phyloP scores from a whole-genome alignment of 352 stramenopile species.

The Blastocystis sp. region DNA sequence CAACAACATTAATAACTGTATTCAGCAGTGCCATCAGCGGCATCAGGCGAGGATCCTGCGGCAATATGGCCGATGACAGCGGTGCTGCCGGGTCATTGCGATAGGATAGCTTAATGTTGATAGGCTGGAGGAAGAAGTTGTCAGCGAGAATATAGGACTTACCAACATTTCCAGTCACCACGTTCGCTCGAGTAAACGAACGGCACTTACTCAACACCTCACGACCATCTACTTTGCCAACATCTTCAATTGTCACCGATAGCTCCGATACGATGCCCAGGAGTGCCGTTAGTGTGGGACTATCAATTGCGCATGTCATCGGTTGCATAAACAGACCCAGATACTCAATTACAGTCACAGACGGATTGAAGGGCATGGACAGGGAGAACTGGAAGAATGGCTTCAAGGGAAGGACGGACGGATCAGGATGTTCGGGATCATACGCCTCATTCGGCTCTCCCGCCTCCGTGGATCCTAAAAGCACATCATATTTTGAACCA shows the following conservation, averaged over 20 bases:
- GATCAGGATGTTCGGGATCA: background rate
- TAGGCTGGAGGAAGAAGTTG: slow-evolving; percentile 54
- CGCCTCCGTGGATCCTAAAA: slow-evolving; percentile 42
- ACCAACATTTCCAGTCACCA: slow-evolving; percentile 4
- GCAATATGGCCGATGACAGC: slow-evolving; percentile 13
- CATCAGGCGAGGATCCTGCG: slow-evolving; percentile 36
- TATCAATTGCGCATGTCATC: slow-evolving; percentile 42
- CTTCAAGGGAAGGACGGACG: background rate
- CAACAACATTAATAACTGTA: slow-evolving; percentile 31
- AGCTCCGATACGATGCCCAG: slow-evolving; percentile 14
- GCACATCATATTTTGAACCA: slow-evolving; percentile 16
- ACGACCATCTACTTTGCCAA: background rate
- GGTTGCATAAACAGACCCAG: slow-evolving; percentile 25
- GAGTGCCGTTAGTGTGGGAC: background rate
- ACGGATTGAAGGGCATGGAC: slow-evolving; percentile 44
- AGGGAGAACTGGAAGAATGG: slow-evolving; percentile 54
- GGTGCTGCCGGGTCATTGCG: slow-evolving; percentile 24
- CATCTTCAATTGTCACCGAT: slow-evolving; percentile 1
- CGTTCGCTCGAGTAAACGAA: background rate
- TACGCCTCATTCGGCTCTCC: slow-evolving; percentile 27
- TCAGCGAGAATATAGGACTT: slow-evolving; percentile 49
- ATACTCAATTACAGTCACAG: slow-evolving; percentile 49
- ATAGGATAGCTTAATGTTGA: slow-evolving; percentile 41
- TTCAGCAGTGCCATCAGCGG: slow-evolving; percentile 19
- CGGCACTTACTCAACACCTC: background rate